Conservation (phyloP, 225 moss, liverwort and hornwort species). For the Marchantia paleacea region DNA sequence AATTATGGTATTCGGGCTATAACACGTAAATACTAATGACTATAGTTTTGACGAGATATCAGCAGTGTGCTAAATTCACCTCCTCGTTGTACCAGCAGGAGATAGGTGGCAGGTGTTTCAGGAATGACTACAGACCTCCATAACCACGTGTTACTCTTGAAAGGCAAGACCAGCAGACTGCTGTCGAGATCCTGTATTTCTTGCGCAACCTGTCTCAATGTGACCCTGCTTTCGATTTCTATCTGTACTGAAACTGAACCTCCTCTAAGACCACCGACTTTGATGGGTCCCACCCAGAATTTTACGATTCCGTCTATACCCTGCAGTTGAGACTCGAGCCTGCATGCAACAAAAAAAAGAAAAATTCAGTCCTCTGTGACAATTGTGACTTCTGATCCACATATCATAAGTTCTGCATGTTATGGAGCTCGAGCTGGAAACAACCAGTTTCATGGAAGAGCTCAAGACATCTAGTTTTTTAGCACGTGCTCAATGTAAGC, state of each 20-base stretch:
- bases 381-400: too few relatives aligned
- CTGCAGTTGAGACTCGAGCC: constrained; percentile 62
- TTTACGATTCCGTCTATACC: constrained; percentile 71
- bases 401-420: too few relatives aligned
- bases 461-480: too few relatives aligned
- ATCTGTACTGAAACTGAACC: constrained; percentile 75
- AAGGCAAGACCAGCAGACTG: constrained; percentile 66
- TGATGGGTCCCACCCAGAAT: constrained; percentile 69
- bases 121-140: constrained; percentile 56
- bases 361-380: too few relatives aligned
- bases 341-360: constrained; percentile 19
- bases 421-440: too few relatives aligned
- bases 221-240: constrained; percentile 73
- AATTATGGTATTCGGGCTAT: neutral
- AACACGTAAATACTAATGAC: neutral
- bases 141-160: constrained; percentile 68
- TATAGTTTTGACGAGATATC: neutral
- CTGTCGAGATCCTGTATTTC: constrained; percentile 78
- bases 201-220: constrained; percentile 61
- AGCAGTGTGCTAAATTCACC: neutral
- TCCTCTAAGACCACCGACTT: constrained; percentile 82
- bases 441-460: too few relatives aligned
- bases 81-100: neutral
- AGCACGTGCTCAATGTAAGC: too few relatives aligned
- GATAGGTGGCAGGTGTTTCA: neutral